Percentiles rank a stretch among this genome's conserved stretches.
Evolutionary conservation across 257 asterid genomes (phyloP).

Genomic region (Solanum virginianum): DNA sequence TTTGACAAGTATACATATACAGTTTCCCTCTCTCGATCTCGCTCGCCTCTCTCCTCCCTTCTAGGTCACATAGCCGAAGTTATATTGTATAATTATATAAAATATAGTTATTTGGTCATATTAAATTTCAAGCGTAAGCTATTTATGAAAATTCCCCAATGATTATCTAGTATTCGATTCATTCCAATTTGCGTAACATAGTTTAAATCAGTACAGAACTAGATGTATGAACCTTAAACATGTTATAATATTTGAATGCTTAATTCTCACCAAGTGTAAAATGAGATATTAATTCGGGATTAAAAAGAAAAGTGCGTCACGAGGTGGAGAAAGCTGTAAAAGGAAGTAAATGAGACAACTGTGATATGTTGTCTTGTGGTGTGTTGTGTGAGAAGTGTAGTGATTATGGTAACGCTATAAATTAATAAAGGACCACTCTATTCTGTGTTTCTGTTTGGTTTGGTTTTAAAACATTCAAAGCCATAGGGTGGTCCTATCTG

Average conservation of each 20-base stretch:
- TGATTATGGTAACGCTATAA: neutral
- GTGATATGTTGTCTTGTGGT: neutral
- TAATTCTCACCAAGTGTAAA: neutral
- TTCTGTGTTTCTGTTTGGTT: neutral
- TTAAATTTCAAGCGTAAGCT: too few species aligned
- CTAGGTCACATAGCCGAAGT: too few species aligned
- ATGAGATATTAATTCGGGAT: neutral
- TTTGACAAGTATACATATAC: too few species aligned
- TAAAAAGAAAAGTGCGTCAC: neutral
- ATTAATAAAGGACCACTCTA: slow-evolving; percentile 22
- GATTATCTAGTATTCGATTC: neutral
- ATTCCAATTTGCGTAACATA: neutral
- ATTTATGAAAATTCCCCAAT: neutral
- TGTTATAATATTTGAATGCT: neutral
- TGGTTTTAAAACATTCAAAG: neutral
- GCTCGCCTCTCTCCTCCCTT: too few species aligned
- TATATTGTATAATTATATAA: too few species aligned
- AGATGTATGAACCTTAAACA: neutral
- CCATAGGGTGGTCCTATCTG: slow-evolving; percentile 20
- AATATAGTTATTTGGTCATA: too few species aligned
- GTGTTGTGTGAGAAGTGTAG: neutral
- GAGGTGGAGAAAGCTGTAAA: neutral
- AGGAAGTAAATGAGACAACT: neutral
- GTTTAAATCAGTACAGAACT: neutral
- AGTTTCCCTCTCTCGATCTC: too few species aligned